phyloP scores from a whole-genome alignment of 164 flowering plant species.

The Macadamia tetraphylla region DNA sequence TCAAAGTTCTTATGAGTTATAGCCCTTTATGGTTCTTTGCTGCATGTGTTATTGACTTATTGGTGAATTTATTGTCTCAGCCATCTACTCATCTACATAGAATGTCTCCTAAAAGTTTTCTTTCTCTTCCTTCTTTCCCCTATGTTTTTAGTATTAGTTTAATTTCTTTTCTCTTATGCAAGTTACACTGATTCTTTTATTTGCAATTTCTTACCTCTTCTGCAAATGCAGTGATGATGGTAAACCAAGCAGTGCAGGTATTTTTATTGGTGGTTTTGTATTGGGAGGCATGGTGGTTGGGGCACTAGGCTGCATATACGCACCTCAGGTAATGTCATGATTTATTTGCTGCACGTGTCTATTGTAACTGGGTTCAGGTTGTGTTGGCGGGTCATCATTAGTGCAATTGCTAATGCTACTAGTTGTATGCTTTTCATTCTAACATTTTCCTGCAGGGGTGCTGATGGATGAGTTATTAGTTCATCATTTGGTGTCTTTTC shows the following conservation, averaged over 20 bases:
- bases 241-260: conserved; percentile 49
- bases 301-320: conserved; percentile 84
- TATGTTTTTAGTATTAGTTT: too few relatives aligned
- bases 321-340: conserved; percentile 65
- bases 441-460: too few relatives aligned
- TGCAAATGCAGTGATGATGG: conserved; percentile 47
- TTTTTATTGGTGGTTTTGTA: conserved; percentile 87
- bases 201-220: not conserved
- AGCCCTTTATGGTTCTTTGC: too few relatives aligned
- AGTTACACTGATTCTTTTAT: not conserved
- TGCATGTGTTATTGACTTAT: too few relatives aligned
- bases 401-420: too few relatives aligned
- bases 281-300: conserved; percentile 90
- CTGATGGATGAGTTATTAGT: too few relatives aligned
- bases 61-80: too few relatives aligned
- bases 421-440: too few relatives aligned
- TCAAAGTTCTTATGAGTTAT: too few relatives aligned
- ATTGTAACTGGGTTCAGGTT: not conserved
- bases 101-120: too few relatives aligned
- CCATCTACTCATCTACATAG: too few relatives aligned
- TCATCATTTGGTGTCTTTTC: too few relatives aligned
- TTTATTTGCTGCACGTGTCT: not conserved
- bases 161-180: not conserved
- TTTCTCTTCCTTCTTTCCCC: not conserved
- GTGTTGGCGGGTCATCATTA: not conserved